Evolutionary conservation across 495 filamentous ascomycete species (phyloP).

Genomic region (Tuber aestivum): DNA sequence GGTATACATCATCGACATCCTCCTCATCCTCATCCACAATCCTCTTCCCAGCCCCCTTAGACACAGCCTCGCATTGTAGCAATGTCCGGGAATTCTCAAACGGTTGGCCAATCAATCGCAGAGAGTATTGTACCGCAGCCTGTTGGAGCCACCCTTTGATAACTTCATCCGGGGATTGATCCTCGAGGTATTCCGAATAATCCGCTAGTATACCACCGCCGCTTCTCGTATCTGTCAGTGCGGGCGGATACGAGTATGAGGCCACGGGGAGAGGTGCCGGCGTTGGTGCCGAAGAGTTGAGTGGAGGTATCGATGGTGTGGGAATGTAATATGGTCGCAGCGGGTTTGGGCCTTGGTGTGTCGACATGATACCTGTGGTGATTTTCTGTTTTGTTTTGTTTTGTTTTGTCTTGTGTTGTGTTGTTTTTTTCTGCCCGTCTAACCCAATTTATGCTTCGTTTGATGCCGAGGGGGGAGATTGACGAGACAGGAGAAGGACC

Average conservation of each 20-base stretch:
- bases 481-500: background rate
- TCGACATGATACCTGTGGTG: constrained; percentile 47
- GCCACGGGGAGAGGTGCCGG: constrained; percentile 18
- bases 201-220: constrained; percentile 47
- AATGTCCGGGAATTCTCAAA: constrained; percentile 95
- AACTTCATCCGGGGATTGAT: constrained; percentile 67
- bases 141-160: constrained; percentile 68
- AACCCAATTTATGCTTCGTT: background rate
- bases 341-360: constrained; percentile 63
- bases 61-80: constrained; percentile 65
- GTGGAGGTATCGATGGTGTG: constrained; percentile 60
- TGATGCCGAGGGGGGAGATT: background rate
- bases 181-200: constrained; percentile 77
- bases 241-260: constrained; percentile 34
- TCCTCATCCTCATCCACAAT: constrained; percentile 39
- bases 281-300: constrained; percentile 16
- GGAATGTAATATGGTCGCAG: constrained; percentile 92
- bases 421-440: too few species aligned
- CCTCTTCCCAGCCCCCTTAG: constrained; percentile 42
- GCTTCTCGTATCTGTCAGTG: background rate
- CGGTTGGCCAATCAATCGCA: constrained; percentile 79
- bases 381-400: constrained; percentile 9
- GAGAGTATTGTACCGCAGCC: constrained; percentile 77
- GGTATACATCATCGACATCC: constrained; percentile 44
- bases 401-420: too few species aligned